Evolutionary conservation across 768 basidiomycete species (phyloP).

Genomic region (Lactifluus subvellereus): DNA sequence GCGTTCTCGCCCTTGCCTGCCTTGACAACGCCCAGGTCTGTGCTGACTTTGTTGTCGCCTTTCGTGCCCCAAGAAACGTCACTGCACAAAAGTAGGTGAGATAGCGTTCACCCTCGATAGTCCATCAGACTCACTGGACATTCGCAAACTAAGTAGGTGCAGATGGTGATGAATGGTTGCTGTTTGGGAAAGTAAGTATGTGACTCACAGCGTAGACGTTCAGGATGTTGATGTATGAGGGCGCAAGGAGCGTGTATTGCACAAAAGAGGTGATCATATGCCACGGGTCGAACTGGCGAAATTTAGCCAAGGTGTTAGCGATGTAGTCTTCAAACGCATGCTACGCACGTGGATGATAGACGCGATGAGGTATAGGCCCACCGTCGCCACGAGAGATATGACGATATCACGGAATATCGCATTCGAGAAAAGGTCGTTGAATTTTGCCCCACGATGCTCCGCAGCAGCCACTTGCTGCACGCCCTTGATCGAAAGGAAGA

Average conservation of each 20-base stretch:
- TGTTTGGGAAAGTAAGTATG: neutral
- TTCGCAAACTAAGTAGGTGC: constrained; percentile 60
- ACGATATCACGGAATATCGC: constrained; percentile 82
- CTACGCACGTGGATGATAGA: constrained; percentile 77
- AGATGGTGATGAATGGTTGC: neutral
- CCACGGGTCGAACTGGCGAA: constrained; percentile 83
- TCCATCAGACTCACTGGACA: constrained; percentile 46
- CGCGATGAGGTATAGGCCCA: constrained; percentile 81
- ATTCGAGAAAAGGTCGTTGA: constrained; percentile 68
- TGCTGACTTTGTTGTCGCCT: constrained; percentile 80
- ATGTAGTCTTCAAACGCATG: neutral
- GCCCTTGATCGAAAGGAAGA: constrained; percentile 80
- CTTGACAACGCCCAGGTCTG: constrained; percentile 80
- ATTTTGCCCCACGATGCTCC: constrained; percentile 41
- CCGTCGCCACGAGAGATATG: constrained; percentile 77
- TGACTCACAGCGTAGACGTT: constrained; percentile 76
- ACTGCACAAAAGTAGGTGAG: constrained; percentile 29
- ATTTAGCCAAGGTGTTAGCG: neutral
- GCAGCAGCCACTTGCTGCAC: constrained; percentile 52
- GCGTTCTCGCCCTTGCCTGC: constrained; percentile 64
- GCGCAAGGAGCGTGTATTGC: constrained; percentile 89
- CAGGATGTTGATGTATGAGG: constrained; percentile 88
- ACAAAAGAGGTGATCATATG: constrained; percentile 96
- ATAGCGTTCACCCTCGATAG: neutral
- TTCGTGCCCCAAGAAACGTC: constrained; percentile 97